Evolutionary conservation across 805 yeast genomes (phyloP), one percentile per base, ranked within the genome.

Genomic region (Starmerella apicola): DNA sequence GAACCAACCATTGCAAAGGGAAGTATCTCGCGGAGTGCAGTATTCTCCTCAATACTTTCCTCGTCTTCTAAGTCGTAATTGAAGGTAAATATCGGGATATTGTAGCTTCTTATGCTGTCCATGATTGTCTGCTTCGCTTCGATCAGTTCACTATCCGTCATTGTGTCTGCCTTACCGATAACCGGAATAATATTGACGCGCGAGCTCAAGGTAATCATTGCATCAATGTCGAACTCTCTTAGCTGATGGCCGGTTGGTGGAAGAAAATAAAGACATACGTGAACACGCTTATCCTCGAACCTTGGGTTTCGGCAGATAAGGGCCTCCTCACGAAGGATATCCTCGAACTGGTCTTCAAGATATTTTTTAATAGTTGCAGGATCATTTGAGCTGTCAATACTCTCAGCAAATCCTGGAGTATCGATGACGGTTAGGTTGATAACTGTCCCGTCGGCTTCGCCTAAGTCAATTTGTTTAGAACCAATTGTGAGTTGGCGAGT

Each of bases 161-260:
- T 65, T 2, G 83, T 67, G 57, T 86, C 96, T 3, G 94, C 76
- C 53, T 81, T 79, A 27, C 81, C 72, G 42, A 86, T 72, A 20
- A 85, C 76, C 2, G 96, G 95, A 32, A 86, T 73, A 20, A 88
- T 69, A 61, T 86, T 86, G 17, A 81, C 94, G 48, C 76, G 73
- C 19, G 72, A 67, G 13, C 86, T 72, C 37, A 86, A 66, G 34
- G 69, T 65, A 50, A 67, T 72, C 78, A 86, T 81, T 38, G 81
- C 67, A 47, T 69, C 71, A 36, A 80, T 66, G 56, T 88, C 97
- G 31, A 81, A 64, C 52, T 79, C 85, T 38, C 77, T 73, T 3
- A 65, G 59, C 7, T 70, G 70, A 46, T 62, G 64, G 19, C 68
- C 63, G 7, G 70, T 67, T 6, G 76, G 69, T 21, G 77, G 69